A percentile compares a stretch with the other conserved stretches of the same genome.
These are phyloP conservation scores for Hypoxylon sp. DNA, from an alignment of 2,329 filamentous ascomycete genomes.

Conservation along the genomic window DNA sequence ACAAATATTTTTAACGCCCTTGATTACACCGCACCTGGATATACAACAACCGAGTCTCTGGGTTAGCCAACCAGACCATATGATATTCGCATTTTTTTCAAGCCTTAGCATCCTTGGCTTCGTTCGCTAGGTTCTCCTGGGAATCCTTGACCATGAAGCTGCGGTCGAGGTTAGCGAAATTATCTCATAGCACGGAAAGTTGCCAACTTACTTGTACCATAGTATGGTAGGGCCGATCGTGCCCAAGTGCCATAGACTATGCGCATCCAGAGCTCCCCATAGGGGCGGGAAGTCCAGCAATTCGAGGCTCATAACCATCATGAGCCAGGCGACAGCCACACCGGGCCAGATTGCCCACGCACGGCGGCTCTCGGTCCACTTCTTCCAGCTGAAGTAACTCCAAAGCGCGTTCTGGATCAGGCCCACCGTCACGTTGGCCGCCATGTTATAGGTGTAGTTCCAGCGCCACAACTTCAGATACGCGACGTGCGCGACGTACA, in stretches of 20 bases:
- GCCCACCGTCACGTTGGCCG: slow-evolving; percentile 87
- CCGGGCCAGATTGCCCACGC: slow-evolving; percentile 91
- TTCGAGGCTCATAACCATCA: slow-evolving; percentile 95
- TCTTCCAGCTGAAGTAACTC: slow-evolving; percentile 82
- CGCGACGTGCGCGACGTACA: slow-evolving; percentile 82
- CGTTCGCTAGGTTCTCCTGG: slow-evolving; percentile 80
- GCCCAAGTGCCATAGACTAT: slow-evolving; percentile 94
- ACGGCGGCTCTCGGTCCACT: slow-evolving; percentile 78
- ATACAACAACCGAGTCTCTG: slow-evolving; percentile 21
- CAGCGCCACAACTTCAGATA: slow-evolving; percentile 89
- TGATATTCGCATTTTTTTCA: slow-evolving; percentile 51
- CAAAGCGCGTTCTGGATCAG: slow-evolving; percentile 85
- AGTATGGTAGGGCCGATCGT: slow-evolving; percentile 89
- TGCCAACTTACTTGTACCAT: slow-evolving; percentile 88
- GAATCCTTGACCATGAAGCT: slow-evolving; percentile 91
- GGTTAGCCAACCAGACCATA: slow-evolving; percentile 2
- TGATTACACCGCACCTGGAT: slow-evolving; percentile 3
- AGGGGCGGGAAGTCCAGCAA: slow-evolving; percentile 92
- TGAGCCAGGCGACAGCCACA: slow-evolving; percentile 90
- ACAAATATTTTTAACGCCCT: slow-evolving; percentile 31
- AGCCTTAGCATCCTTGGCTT: slow-evolving; percentile 74
- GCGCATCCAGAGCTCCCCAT: slow-evolving; percentile 86
- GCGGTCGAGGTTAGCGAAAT: background rate
- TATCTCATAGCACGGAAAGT: background rate
- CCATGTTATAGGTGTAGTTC: slow-evolving; percentile 99